Percentiles rank a stretch among this genome's conserved stretches.
These are phyloP conservation scores for Massariosphaeria phaeospora DNA, from an alignment of 495 filamentous ascomycete species.

Conservation along the genomic window DNA sequence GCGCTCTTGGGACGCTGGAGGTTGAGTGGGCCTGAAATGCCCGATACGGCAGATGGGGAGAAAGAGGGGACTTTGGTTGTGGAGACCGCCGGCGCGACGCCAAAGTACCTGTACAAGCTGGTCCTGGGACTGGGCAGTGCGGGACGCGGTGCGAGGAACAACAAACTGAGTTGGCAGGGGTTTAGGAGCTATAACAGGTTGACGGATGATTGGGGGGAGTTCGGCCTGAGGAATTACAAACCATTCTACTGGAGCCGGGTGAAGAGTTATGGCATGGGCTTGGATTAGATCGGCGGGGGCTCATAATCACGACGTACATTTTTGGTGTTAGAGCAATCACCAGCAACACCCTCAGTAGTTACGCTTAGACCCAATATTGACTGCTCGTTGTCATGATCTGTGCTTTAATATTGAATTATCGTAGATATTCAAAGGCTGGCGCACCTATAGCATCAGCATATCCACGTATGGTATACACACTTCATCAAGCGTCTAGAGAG, in stretches of 20 bases:
- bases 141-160: slow-evolving; percentile 58
- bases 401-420: too few relatives aligned
- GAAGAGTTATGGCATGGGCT: slow-evolving; percentile 52
- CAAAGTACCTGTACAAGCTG: slow-evolving; percentile 78
- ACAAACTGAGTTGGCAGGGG: slow-evolving; percentile 81
- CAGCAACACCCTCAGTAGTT: too few relatives aligned
- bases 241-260: slow-evolving; percentile 87
- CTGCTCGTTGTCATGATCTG: too few relatives aligned
- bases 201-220: slow-evolving; percentile 87
- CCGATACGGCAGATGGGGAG: slow-evolving; percentile 33
- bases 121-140: slow-evolving; percentile 61
- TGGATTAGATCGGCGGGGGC: too few relatives aligned
- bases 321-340: too few relatives aligned
- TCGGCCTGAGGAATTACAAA: slow-evolving; percentile 75
- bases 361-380: too few relatives aligned
- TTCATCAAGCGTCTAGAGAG: background rate
- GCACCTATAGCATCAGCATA: background rate
- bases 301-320: too few relatives aligned
- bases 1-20: slow-evolving; percentile 60
- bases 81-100: slow-evolving; percentile 75
- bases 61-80: slow-evolving; percentile 65
- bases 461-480: slow-evolving; percentile 20
- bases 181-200: slow-evolving; percentile 88
- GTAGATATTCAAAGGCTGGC: background rate
- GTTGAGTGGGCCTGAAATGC: slow-evolving; percentile 42